Evolutionary conservation across 352 stramenopile species (phyloP), one percentile per base, ranked within the genome.

Genomic region (Phytophthora pluvialis): DNA sequence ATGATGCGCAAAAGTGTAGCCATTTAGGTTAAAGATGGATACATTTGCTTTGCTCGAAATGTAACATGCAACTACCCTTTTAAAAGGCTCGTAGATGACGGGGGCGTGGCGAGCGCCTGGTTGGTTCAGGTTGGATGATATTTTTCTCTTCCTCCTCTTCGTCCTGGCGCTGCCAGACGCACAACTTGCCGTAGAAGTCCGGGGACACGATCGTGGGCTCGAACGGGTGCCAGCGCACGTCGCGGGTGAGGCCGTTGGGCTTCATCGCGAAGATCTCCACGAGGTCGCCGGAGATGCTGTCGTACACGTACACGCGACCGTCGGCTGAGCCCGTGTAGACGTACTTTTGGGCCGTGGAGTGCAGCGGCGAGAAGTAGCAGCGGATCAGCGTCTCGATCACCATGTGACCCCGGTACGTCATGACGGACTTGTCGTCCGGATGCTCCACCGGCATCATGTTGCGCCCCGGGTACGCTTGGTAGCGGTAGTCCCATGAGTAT

Each of bases 321-420:
- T 95, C 85, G 1, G 88, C 88, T 47, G 88, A 95, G 28, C 88
- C 88, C 13, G 85, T 90, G 75, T 91, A 93, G 11, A 95, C 73
- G 69, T 91, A 95, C 67, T 93, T 93, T 67, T 95, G 88, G 3
- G 77, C 88, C 0, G 88, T 95, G n/a, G 85, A 90, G 56, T 94
- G 81, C 50, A 93, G 55, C n/a, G 88, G 88, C 56, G 88, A 95
- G 47, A 95, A 95, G 60, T 95, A 83, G 58, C 81, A 92, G 2
- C 88, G 88, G 47, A 95, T 88, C 12, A 95, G 74, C 59, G 88
- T 95, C 77, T 95, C 78, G 64, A 90, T 80, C 26, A 94, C 75
- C 53, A 85, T 72, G 58, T 95, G 85, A 9, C 85, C 88, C 8
- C 88, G 75, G 67, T 95, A 95, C 36, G 88, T 95, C 85, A 94